phyloP scores from a whole-genome alignment of 139 green algal genomes.

The Asterochloris erici region DNA sequence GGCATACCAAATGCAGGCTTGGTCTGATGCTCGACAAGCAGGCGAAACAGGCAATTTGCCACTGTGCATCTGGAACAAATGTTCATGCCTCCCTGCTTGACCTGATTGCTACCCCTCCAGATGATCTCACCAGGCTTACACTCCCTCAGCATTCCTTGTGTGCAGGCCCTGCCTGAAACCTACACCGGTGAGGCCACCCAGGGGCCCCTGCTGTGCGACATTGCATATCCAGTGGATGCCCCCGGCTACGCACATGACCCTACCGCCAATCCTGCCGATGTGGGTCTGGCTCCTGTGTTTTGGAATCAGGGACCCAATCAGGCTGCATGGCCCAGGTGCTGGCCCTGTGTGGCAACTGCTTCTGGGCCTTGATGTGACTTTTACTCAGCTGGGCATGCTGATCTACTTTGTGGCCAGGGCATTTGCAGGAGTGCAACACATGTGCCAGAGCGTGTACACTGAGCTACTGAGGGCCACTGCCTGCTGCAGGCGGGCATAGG shows the following conservation, averaged over 20 bases:
- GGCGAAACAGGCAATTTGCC: too few species aligned
- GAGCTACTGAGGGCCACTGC: not conserved
- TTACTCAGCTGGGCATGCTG: not conserved
- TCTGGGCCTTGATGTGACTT: not conserved
- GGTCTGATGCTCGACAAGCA: too few species aligned
- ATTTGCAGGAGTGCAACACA: too few species aligned
- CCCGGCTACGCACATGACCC: constrained; percentile 53
- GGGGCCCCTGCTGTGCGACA: constrained; percentile 25
- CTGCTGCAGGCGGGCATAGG: constrained; percentile 11
- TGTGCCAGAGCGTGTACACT: not conserved
- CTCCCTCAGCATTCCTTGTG: constrained; percentile 9
- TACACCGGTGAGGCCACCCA: constrained; percentile 28
- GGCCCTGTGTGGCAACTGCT: not conserved
- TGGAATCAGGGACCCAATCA: not conserved
- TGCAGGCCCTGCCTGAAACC: constrained; percentile 18
- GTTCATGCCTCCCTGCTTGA: too few species aligned
- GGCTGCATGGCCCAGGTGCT: not conserved
- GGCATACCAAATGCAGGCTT: too few species aligned
- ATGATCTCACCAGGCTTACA: too few species aligned
- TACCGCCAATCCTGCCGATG: constrained; percentile 17
- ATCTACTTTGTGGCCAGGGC: too few species aligned
- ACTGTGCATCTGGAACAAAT: too few species aligned
- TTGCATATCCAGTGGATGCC: constrained; percentile 30
- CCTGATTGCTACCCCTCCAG: too few species aligned
- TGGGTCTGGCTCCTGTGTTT: not conserved